Conservation (phyloP, 345 rosid species). For the Eucalyptus regnans region DNA sequence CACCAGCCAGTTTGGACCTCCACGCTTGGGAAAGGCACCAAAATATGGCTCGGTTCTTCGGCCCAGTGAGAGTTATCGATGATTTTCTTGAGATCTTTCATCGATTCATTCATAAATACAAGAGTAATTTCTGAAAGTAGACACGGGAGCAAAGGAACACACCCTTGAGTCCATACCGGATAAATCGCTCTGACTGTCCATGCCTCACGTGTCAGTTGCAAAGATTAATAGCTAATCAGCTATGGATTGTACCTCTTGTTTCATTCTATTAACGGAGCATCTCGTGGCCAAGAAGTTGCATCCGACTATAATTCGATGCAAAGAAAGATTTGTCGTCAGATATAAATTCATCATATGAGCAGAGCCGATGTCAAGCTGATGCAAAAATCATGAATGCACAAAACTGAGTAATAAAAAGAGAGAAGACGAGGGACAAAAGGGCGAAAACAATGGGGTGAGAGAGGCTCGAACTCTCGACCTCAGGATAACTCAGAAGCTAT, state of each 20-base stretch:
- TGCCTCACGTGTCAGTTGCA: fast-evolving
- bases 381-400: background rate
- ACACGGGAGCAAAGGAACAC: fast-evolving
- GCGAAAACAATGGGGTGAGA: conserved; percentile 53
- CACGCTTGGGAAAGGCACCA: fast-evolving
- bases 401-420: background rate
- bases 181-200: too few species aligned
- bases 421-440: background rate
- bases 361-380: background rate
- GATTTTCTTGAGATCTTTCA: background rate
- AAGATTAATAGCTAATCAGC: background rate
- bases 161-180: fast-evolving
- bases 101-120: background rate
- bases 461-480: conserved; percentile 94
- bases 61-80: background rate
- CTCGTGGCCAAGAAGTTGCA: fast-evolving
- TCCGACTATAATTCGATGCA: fast-evolving
- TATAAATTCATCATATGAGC: background rate
- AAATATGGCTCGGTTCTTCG: background rate
- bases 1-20: background rate
- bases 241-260: background rate
- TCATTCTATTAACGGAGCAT: fast-evolving
- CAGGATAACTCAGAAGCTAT: conserved; percentile 80
- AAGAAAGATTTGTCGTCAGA: background rate
- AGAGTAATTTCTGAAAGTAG: background rate